Evolutionary conservation across 1,284 basidiomycete genomes (phyloP).

Genomic region (Hypsizygus ulmarius): DNA sequence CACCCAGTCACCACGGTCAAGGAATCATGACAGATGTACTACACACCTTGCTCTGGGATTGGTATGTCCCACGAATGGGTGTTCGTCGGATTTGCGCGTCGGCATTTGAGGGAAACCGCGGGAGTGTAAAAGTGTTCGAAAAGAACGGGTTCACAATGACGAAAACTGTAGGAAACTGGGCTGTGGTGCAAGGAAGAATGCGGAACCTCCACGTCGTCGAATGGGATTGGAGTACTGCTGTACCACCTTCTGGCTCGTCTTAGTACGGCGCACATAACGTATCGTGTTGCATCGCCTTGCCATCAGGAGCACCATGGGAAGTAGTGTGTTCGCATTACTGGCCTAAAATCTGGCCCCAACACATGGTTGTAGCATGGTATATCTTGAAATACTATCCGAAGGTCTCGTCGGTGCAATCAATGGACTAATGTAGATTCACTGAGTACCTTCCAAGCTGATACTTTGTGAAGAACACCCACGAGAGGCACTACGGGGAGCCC

Average conservation of each 20-base stretch:
- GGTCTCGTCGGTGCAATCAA: no score
- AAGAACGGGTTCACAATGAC: constrained; percentile 58
- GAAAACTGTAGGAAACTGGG: constrained; percentile 39
- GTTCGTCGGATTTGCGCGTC: constrained; percentile 43
- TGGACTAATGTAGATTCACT: not conserved
- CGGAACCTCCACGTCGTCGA: constrained; percentile 27
- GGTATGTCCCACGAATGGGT: constrained; percentile 61
- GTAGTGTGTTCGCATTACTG: no score
- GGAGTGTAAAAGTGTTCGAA: constrained; percentile 57
- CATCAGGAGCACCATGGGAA: no score
- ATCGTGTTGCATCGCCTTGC: no score
- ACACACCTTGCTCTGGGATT: constrained; percentile 45
- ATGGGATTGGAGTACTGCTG: constrained; percentile 19
- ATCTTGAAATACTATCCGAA: not conserved
- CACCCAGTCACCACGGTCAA: constrained; percentile 54
- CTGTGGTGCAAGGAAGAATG: constrained; percentile 30
- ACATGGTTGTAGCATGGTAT: constrained; percentile 4
- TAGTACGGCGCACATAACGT: not conserved
- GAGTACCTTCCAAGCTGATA: constrained; percentile 15
- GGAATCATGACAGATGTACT: constrained; percentile 69
- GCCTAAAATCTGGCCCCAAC: not conserved
- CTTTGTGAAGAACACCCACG: constrained; percentile 16
- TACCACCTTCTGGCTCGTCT: not conserved
- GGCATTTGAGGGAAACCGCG: constrained; percentile 50
- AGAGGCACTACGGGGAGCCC: constrained; percentile 16